Percentiles rank a stretch among this genome's conserved stretches.
Evolutionary conservation across 148 eudicot species (phyloP).

Genomic region (Persicaria tinctoria): DNA sequence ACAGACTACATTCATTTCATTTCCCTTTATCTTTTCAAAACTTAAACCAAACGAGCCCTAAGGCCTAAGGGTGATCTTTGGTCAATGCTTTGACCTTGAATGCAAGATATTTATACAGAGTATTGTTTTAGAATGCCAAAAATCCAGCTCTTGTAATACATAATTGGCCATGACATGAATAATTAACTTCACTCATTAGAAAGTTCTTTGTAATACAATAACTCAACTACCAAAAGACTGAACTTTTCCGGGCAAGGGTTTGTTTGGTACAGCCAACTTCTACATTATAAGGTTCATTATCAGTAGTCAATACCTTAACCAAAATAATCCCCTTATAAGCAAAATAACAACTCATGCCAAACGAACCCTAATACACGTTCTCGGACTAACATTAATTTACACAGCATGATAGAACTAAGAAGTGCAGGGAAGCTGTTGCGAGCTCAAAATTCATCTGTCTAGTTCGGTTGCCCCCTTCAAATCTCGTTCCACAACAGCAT

Average conservation of each 20-base stretch:
- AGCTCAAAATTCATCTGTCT: neutral
- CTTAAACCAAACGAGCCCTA: no score
- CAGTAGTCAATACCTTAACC: no score
- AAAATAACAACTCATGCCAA: no score
- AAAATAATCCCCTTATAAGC: no score
- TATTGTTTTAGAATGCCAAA: neutral
- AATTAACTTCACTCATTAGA: no score
- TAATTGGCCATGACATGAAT: neutral
- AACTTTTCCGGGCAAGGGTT: no score
- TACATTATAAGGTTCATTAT: no score
- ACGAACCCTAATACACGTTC: neutral
- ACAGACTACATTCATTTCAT: no score
- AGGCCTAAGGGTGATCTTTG: neutral
- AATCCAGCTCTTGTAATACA: neutral
- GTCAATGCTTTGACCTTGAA: neutral
- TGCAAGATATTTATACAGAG: neutral
- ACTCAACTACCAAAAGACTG: no score
- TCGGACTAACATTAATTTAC: neutral
- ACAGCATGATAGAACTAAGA: neutral
- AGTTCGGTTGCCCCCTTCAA: constrained; percentile 10
- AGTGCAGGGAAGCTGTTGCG: neutral
- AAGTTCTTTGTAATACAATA: no score
- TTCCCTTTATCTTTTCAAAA: no score
- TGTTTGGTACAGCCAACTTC: no score
- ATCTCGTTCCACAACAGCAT: constrained; percentile 68